phyloP scores from a whole-genome alignment of 1,139 yeast genomes.

The Suhomyces terraborum region DNA sequence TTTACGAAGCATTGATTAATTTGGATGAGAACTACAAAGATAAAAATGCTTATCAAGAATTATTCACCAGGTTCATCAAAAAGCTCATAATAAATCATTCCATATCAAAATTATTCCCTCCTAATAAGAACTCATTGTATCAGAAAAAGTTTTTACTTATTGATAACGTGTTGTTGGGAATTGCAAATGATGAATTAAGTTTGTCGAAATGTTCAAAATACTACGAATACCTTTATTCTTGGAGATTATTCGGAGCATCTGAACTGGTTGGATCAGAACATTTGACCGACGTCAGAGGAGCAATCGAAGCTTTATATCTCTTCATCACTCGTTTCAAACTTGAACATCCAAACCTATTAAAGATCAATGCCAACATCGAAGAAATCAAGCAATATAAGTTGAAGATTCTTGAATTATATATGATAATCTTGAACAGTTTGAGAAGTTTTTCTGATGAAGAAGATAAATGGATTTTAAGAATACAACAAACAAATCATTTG shows the following conservation, averaged over 20 bases:
- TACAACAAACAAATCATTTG: conserved; percentile 22
- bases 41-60: conserved; percentile 18
- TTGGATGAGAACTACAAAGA: conserved; percentile 18
- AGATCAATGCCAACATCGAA: conserved; percentile 16
- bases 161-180: conserved; percentile 41
- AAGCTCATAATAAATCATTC: conserved; percentile 28
- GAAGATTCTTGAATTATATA: conserved; percentile 45
- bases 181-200: conserved; percentile 39
- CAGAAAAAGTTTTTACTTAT: conserved; percentile 32
- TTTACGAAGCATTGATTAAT: conserved; percentile 29
- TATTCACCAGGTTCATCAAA: conserved; percentile 25
- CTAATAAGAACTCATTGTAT: conserved; percentile 26
- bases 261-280: conserved; percentile 23
- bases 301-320: conserved; percentile 57
- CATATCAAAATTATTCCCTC: conserved; percentile 27
- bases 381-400: conserved; percentile 39
- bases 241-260: conserved; percentile 45
- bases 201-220: conserved; percentile 45
- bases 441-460: conserved; percentile 47
- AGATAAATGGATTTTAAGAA: conserved; percentile 57
- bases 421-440: conserved; percentile 52
- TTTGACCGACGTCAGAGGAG: conserved; percentile 50
- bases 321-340: conserved; percentile 47
- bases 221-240: conserved; percentile 56
- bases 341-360: conserved; percentile 19